Base-by-base conservation (phyloP, 768 basidiomycete species). In the Tricholoma flavovirens region DNA sequence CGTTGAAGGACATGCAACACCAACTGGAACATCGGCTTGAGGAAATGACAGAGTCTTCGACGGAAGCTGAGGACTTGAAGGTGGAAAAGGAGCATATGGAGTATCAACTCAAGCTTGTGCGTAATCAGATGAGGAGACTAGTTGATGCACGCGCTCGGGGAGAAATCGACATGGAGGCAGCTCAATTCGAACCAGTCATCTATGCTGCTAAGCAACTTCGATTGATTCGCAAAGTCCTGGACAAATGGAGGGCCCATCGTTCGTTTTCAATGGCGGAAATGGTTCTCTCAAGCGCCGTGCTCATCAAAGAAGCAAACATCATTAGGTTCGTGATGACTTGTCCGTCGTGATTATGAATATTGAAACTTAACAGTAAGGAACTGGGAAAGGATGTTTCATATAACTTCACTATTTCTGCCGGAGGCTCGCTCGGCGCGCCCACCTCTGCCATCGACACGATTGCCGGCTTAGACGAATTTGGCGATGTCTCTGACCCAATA, bases 51-150 rank as follows among this genome's bases (percentile, higher is more conserved):
- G 75, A 74, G 49, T 73, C 75, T 21, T 72, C 78, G 0, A 77
- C 74, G 17, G 88, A 93, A 67, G 85, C 88, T 7, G 92, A 94
- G 64, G 92, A 93, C 69, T 72, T 93, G 56, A 90, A 88, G 65
- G 84, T 86, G 42, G 93, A 95, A 74, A 93, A 91, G 72, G 89
- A 91, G 51, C 92, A 96, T 71, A 90, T 97, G 88, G 86, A 95
- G 61, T 86, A 87, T 60, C 93, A 96, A 64, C 76, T 96, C 60
- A 82, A 80, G 66, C 74, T 91, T 51, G 86, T 96, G 50, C 86
- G 86, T 55, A 77, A 75, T 55, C 90, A 93, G 69, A 90, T 96
- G 83, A 89, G 80, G 69, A 83, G 88, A 24, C 77, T 92, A 46
- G 78, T 90, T 58, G 85, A 89, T 65, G 87, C 87, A 35, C 79